These are phyloP conservation scores for Acanthamoeba triangularis DNA, from an alignment of 208 protist genomes.

Conservation along the genomic window DNA sequence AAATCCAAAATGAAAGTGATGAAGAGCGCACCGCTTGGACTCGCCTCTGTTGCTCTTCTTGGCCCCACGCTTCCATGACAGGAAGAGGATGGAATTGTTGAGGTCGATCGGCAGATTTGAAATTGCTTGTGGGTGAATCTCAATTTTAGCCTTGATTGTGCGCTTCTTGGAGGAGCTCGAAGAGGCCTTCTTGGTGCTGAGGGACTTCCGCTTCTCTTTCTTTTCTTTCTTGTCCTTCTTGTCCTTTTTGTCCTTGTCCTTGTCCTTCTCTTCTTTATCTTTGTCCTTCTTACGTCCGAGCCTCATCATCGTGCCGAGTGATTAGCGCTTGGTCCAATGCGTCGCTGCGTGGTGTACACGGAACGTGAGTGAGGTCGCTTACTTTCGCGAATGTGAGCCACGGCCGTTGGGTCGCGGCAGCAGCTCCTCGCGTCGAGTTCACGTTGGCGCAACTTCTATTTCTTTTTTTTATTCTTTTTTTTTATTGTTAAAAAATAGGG, in stretches of 20 bases:
- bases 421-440: too few relatives aligned
- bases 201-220: background rate
- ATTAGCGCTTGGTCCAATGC: background rate
- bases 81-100: conserved; percentile 38
- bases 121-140: conserved; percentile 5
- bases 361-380: background rate
- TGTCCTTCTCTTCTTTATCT: conserved; percentile 34
- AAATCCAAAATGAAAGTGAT: background rate
- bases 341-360: background rate
- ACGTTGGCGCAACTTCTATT: too few relatives aligned
- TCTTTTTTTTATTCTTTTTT: too few relatives aligned
- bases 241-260: conserved; percentile 19
- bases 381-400: too few relatives aligned
- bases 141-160: conserved; percentile 39
- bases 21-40: background rate
- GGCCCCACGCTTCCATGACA: conserved; percentile 57
- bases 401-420: too few relatives aligned
- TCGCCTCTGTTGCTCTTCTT: conserved; percentile 68
- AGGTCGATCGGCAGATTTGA: conserved; percentile 33
- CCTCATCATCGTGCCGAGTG: background rate
- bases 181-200: background rate
- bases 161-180: conserved; percentile 13
- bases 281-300: conserved; percentile 54
- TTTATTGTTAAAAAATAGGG: too few relatives aligned
- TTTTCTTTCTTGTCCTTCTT: conserved; percentile 42